phyloP scores from a whole-genome alignment of 2,329 filamentous ascomycete species.

The Scedosporium boydii region DNA sequence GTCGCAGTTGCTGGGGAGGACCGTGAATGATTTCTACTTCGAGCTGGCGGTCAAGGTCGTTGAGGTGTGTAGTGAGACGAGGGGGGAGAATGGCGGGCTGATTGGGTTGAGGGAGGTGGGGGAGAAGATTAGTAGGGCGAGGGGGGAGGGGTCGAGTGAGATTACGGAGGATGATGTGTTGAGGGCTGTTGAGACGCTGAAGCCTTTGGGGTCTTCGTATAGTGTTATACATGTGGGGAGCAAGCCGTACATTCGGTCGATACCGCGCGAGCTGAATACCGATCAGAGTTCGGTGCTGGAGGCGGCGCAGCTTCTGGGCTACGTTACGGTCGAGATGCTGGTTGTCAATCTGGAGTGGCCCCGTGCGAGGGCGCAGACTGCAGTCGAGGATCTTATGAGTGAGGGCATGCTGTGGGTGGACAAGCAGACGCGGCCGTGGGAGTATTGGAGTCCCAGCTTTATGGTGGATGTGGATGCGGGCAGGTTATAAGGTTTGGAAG shows the following conservation, averaged over 20 bases:
- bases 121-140: slow-evolving; percentile 62
- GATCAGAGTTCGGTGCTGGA: slow-evolving; percentile 91
- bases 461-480: slow-evolving; percentile 40
- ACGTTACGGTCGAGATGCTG: slow-evolving; percentile 83
- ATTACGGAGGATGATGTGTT: slow-evolving; percentile 90
- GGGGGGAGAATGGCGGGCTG: slow-evolving; percentile 85
- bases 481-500: slow-evolving; percentile 10
- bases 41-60: slow-evolving; percentile 93
- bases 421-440: slow-evolving; percentile 65
- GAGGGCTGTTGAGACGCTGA: slow-evolving; percentile 76
- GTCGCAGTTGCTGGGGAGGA: slow-evolving; percentile 83
- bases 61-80: slow-evolving; percentile 78
- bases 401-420: slow-evolving; percentile 95
- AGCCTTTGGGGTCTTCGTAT: slow-evolving; percentile 82
- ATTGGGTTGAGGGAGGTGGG: slow-evolving; percentile 76
- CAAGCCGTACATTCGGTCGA: slow-evolving; percentile 79
- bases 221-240: slow-evolving; percentile 74
- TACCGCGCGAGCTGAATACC: slow-evolving; percentile 89
- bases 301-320: slow-evolving; percentile 80
- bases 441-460: slow-evolving; percentile 86
- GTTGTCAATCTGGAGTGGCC: slow-evolving; percentile 82
- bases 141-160: slow-evolving; percentile 66
- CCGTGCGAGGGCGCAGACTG: slow-evolving; percentile 72
- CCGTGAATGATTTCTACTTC: slow-evolving; percentile 98
- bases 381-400: slow-evolving; percentile 78